Evolutionary conservation across 2,329 filamentous ascomycete species (phyloP), one percentile per base, ranked within the genome.

Genomic region (Orbilia quercus): DNA sequence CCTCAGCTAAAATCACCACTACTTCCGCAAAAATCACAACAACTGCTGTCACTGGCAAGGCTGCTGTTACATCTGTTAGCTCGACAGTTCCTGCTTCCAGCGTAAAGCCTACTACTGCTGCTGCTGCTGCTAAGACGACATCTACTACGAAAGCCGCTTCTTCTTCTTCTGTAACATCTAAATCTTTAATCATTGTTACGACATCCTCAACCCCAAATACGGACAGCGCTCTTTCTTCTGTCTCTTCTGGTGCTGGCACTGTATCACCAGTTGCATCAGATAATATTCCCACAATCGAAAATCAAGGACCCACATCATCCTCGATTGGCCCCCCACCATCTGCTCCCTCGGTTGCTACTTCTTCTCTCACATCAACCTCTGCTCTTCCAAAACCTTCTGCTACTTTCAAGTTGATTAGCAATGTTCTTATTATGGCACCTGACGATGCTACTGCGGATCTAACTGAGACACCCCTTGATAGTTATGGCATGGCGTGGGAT

Each of bases 401-500:
- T 6, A 45, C 48, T 3, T 72, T 50, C 28, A 20, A 42, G 7
- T 45, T 72, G 23, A 7, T 59, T 2, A 64, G 53, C 36, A 64
- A 59, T 38, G 66, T 65, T 7, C 51, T 72, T 6, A 72, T 72
- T n/a, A 14, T 72, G 16, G 58, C 66, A 18, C 58, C 45, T 16
- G 45, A 72, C 34, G 12, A 16, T 11, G 25, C 31, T 2, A 65
- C 58, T 7, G 66, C 58, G 4, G 51, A 40, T 9, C 38, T 64
- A 20, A 64, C 66, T 6, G 59, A 64, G 34, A 31, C 45, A 2
- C 50, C 66, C 11, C 82, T 89, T 3, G 84, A 86, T 76, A 86
- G 82, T 67, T 88, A 89, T 76, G 86, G 85, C 28, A 88, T 89
- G 74, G 85, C 86, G 0, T 88, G 83, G 76, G 81, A 87, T 75